Evolutionary conservation across 345 rosid genomes (phyloP).

Genomic region (Erodium maritimum): DNA sequence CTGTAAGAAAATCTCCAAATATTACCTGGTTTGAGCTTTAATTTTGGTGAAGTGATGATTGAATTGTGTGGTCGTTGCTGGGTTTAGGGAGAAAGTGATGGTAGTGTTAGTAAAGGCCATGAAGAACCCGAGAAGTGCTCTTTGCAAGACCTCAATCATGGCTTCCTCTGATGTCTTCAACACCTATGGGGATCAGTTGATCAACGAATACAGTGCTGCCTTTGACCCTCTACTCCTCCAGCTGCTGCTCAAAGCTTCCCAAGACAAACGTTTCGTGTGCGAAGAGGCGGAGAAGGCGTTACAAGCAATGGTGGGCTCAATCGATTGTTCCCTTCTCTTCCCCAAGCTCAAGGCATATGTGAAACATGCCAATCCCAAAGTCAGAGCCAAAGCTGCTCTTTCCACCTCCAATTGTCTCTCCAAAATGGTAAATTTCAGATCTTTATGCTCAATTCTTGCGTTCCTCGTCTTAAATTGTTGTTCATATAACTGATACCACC

Average conservation of each 20-base stretch:
- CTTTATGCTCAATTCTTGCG: no score
- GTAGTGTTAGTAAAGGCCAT: conserved; percentile 59
- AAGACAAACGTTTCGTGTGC: conserved; percentile 82
- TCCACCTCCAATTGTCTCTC: conserved; percentile 48
- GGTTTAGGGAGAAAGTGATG: conserved; percentile 55
- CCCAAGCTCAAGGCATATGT: conserved; percentile 42
- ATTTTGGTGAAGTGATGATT: background rate
- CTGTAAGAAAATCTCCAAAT: conserved; percentile 28
- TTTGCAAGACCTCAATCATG: conserved; percentile 89
- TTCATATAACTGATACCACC: no score
- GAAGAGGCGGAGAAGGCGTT: conserved; percentile 78
- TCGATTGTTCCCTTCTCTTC: conserved; percentile 46
- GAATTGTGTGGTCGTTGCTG: background rate
- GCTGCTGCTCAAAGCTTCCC: conserved; percentile 79
- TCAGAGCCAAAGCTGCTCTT: conserved; percentile 73
- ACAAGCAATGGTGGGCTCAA: conserved; percentile 39
- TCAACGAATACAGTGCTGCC: conserved; percentile 39
- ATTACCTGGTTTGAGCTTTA: no score
- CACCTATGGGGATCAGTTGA: conserved; percentile 53
- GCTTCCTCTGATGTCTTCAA: conserved; percentile 64
- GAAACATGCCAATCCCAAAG: conserved; percentile 47
- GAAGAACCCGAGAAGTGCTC: conserved; percentile 92
- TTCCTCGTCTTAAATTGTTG: no score
- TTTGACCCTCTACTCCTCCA: conserved; percentile 57
- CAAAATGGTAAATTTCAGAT: conserved; percentile 55